A percentile compares a stretch with the other conserved stretches of the same genome.
Evolutionary conservation across 2,329 filamentous ascomycete species (phyloP).

Genomic region (Phyllosticta ampelicida): DNA sequence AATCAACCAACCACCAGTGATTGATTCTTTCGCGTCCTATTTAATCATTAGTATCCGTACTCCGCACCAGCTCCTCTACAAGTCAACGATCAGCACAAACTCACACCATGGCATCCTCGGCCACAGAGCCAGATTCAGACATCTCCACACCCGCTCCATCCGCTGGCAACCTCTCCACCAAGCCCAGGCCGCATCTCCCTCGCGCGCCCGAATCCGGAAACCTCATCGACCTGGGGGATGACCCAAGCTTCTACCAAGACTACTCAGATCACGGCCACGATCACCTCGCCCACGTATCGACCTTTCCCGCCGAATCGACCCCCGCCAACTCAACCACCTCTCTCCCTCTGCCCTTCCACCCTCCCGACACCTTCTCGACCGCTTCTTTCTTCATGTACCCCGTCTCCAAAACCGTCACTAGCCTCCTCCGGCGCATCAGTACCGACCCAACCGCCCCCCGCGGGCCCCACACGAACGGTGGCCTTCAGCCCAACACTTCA

Average conservation of each 20-base stretch:
- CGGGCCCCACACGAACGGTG: conserved; percentile 13
- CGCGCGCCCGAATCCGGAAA: background rate
- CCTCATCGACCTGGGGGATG: background rate
- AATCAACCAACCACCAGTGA: background rate
- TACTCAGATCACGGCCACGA: background rate
- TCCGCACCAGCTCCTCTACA: background rate
- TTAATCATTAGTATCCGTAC: background rate
- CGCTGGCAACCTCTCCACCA: background rate
- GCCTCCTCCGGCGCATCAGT: conserved; percentile 37
- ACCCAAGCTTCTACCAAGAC: background rate
- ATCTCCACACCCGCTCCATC: background rate
- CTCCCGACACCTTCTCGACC: conserved; percentile 13
- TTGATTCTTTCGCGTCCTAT: background rate
- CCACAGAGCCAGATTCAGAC: background rate
- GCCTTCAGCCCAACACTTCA: conserved; percentile 8
- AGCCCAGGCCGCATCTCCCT: background rate
- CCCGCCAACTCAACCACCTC: background rate
- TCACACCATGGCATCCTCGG: background rate
- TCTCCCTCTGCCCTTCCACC: background rate
- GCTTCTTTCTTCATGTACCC: conserved; percentile 40
- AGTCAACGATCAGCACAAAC: background rate
- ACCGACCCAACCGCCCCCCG: conserved; percentile 27
- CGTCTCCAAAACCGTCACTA: conserved; percentile 37
- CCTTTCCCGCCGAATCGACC: background rate
- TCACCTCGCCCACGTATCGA: background rate